Base-by-base conservation (phyloP, 2,329 filamentous ascomycete genomes). In the Cadophora sp. region DNA sequence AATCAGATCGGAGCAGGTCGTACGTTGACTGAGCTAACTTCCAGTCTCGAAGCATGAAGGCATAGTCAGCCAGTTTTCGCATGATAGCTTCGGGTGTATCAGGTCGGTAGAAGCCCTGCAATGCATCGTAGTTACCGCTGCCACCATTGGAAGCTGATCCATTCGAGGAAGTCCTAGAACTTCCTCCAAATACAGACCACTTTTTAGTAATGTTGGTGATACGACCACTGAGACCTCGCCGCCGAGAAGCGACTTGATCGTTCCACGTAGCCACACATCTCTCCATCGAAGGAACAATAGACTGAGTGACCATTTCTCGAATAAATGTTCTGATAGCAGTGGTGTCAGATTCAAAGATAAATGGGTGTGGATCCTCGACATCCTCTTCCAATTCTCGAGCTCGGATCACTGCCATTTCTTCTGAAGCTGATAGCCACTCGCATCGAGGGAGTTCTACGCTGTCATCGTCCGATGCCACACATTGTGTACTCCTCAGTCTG, bases 31-130 rank as follows among this genome's bases (percentile, higher is more conserved):
- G 88, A 11, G 96, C 93, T 43, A 99, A 83, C 79, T 97, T 97
- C 89, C 92, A 99, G 79, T 99, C 97, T 37, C 96, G 89, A 46
- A 99, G 85, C 94, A 99, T 97, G 76, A 99, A 97, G 12, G 94
- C 91, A 80, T 95, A 98, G 78, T 99, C 96, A 53, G 93, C 96
- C 60, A 99, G 83, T 77, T 97, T 97, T 43, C 96, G 90, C 88
- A 99, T 92, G 61, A 96, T 87, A 3, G 95, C 94, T 82, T 99
- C 97, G 0, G 94, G 90, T 0, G 92, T 84, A 70, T 97, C 93
- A 0, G 93, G 91, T 29, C 87, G 85, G 79, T 98, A 99, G 78
- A 92, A 97, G 1, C 94, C 94, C 73, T 88, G 86, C 7, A 88
- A 79, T 46, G 86, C 80, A 79, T 97, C 93, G 79, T 97, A 97